phyloP scores from a whole-genome alignment of 2,329 filamentous ascomycete species.

The Colletotrichum melonis region DNA sequence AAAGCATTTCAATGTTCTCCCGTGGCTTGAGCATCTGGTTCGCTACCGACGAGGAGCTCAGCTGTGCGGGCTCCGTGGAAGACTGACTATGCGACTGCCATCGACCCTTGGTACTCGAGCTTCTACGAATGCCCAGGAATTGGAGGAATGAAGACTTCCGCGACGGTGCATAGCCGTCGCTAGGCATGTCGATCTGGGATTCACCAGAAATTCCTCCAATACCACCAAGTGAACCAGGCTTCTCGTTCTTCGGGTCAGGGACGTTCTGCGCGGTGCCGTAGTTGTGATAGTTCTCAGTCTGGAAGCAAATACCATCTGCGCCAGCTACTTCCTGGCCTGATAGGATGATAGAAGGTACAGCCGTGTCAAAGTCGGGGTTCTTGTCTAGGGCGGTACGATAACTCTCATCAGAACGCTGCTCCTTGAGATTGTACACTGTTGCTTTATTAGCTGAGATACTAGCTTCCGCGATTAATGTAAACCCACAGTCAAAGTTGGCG shows the following conservation, averaged over 20 bases:
- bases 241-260: slow-evolving; percentile 44
- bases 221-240: slow-evolving; percentile 46
- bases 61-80: not conserved
- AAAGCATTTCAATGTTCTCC: slow-evolving; percentile 32
- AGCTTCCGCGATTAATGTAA: too few species aligned
- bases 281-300: slow-evolving; percentile 51
- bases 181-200: not conserved
- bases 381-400: slow-evolving; percentile 42
- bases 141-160: slow-evolving; percentile 28
- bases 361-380: not conserved
- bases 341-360: not conserved
- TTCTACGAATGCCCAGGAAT: slow-evolving; percentile 2
- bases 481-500: slow-evolving; percentile 49
- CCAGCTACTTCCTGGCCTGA: slow-evolving; percentile 27
- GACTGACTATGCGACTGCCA: slow-evolving; percentile 26
- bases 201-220: slow-evolving; percentile 55
- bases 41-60: not conserved
- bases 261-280: slow-evolving; percentile 49
- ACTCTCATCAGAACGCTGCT: slow-evolving; percentile 39
- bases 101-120: slow-evolving; percentile 5
- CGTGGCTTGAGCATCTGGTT: not conserved
- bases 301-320: slow-evolving; percentile 46
- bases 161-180: not conserved
- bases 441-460: not conserved
- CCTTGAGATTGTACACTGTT: not conserved